Base-by-base conservation (phyloP, 441 rosid species). In the Gossypium aridum region DNA sequence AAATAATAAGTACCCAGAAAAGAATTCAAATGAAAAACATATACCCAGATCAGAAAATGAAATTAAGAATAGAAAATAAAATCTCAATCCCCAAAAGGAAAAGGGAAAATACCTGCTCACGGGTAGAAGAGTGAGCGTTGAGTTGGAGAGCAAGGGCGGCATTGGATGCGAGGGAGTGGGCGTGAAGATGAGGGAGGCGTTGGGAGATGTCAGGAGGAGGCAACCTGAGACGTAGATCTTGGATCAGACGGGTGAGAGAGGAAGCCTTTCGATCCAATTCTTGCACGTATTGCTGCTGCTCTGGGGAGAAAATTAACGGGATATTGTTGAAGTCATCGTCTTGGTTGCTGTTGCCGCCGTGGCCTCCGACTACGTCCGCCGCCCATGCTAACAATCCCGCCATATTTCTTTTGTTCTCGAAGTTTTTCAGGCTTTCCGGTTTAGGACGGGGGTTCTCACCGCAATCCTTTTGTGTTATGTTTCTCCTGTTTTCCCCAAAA, bases 331-430 rank as follows among this genome's bases (percentile, higher is more conserved):
- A 20, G 12, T 73, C 74, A 10, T 74, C 75, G 0, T 72, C 75
- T 23, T 64, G 62, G 53, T 47, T 37, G 23, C 31, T 12, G 43
- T 64, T 64, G 16, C 77, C 55, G 12, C 79, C 78, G 71, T 87
- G 93, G 76, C 85, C 91, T 7, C 88, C 91, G 0, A 89, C 97
- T 7, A 89, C 97, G 55, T 91, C 97, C 34, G 91, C 90, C 59
- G 94, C 98, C 97, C 98, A 93, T 13, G 92, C 93, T 39, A 93
- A 80, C 64, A 91, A 80, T 62, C 96, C 96, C 75, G 96, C 92
- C 96, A 90, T 92, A 19, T 22, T 73, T 69, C 54, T 49, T 57
- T 22, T 56, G 74, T 13, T 57, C 65, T 19, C 31, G 66, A 37
- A 10, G 3, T 39, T 51, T 19, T 26, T 31, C 60, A 14, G 25